These are phyloP conservation scores for Ophiocordyceps australis DNA, from an alignment of 2,329 filamentous ascomycete species.

Conservation along the genomic window DNA sequence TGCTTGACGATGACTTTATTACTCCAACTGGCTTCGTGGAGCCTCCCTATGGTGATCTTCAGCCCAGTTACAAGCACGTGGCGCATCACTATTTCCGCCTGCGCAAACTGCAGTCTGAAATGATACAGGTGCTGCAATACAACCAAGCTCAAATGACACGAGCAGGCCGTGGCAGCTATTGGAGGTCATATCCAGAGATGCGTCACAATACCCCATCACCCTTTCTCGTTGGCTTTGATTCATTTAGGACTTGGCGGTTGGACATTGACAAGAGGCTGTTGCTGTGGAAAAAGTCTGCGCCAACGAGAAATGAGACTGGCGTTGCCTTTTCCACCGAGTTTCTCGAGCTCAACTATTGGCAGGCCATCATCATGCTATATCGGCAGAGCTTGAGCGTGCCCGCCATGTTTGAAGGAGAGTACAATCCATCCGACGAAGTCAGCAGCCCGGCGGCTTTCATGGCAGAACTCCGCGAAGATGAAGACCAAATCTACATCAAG, in stretches of 20 bases:
- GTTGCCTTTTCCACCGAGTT: conserved; percentile 84
- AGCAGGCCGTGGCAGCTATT: conserved; percentile 40
- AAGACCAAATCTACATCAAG: conserved; percentile 84
- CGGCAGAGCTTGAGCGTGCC: conserved; percentile 79
- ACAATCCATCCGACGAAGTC: conserved; percentile 44
- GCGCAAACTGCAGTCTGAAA: conserved; percentile 80
- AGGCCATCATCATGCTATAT: conserved; percentile 90
- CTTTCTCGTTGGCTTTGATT: conserved; percentile 68
- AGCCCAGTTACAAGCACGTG: conserved; percentile 76
- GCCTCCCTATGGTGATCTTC: conserved; percentile 33
- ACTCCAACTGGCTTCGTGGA: conserved; percentile 57
- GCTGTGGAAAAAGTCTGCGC: conserved; percentile 75
- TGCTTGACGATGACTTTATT: conserved; percentile 77
- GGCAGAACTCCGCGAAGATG: conserved; percentile 55
- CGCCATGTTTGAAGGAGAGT: conserved; percentile 66
- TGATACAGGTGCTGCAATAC: conserved; percentile 82
- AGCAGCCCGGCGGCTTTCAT: conserved; percentile 43
- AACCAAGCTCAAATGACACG: conserved; percentile 73
- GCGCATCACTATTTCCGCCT: conserved; percentile 86
- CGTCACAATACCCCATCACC: conserved; percentile 66
- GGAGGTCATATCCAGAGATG: conserved; percentile 59
- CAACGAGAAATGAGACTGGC: conserved; percentile 59
- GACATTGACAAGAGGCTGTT: conserved; percentile 71
- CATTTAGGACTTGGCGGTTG: conserved; percentile 73
- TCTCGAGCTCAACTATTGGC: conserved; percentile 92